A percentile compares a stretch with the other conserved stretches of the same genome.
Evolutionary conservation across 495 filamentous ascomycete species (phyloP).

Genomic region (Xylaria telfairii): DNA sequence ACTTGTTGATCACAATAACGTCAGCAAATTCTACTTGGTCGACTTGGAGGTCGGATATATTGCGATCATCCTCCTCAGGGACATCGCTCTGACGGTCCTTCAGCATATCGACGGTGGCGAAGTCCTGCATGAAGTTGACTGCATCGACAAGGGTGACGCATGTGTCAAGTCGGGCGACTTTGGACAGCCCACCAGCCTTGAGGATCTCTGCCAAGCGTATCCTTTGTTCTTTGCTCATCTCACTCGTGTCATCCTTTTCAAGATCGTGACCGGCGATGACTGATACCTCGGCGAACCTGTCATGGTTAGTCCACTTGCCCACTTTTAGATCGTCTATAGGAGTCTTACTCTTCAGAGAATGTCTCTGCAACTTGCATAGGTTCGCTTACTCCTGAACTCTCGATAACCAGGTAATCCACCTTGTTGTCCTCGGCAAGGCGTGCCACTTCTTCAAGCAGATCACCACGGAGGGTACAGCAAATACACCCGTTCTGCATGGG

Average conservation of each 20-base stretch:
- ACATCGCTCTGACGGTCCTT: constrained; percentile 51
- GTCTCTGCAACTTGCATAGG: constrained; percentile 69
- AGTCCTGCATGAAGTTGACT: constrained; percentile 63
- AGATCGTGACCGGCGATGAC: constrained; percentile 33
- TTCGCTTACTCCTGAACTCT: constrained; percentile 67
- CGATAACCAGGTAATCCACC: constrained; percentile 65
- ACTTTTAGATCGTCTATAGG: constrained; percentile 37
- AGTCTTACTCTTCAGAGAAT: constrained; percentile 59
- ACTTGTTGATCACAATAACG: constrained; percentile 64
- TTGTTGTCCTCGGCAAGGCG: constrained; percentile 53
- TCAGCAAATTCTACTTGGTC: constrained; percentile 70
- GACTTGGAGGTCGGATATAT: constrained; percentile 65
- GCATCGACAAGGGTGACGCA: constrained; percentile 66
- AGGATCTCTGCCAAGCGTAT: constrained; percentile 39
- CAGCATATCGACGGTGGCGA: constrained; percentile 63
- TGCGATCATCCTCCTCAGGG: constrained; percentile 62
- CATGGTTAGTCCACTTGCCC: constrained; percentile 25
- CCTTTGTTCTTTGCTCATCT: constrained; percentile 35
- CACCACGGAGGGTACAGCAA: constrained; percentile 65
- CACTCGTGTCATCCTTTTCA: constrained; percentile 29
- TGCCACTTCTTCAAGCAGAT: constrained; percentile 61
- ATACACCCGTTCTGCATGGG: constrained; percentile 68
- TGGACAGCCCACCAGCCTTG: constrained; percentile 58
- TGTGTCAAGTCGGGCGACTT: constrained; percentile 62
- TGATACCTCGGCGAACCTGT: constrained; percentile 39